These are phyloP conservation scores for Erodium moschatum DNA, from an alignment of 441 rosid species.

Conservation along the genomic window DNA sequence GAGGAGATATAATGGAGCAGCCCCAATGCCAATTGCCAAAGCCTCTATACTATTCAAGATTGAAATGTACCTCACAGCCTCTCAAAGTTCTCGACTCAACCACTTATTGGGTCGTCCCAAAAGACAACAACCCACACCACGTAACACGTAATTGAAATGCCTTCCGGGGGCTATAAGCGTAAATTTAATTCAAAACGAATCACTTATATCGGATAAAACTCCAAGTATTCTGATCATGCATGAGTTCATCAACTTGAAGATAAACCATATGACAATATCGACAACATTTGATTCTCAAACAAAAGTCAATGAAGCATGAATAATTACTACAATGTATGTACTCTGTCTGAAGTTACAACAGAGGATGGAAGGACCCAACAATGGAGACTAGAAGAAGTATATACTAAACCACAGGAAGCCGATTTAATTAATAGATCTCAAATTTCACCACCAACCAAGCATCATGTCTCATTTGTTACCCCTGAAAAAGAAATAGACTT, in stretches of 20 bases:
- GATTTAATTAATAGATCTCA: background rate
- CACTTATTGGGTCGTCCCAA: background rate
- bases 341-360: background rate
- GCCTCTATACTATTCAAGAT: background rate
- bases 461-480: slow-evolving; percentile 48
- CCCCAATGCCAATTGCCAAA: background rate
- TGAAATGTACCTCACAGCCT: background rate
- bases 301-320: background rate
- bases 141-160: too few species aligned
- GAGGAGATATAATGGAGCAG: background rate
- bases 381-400: slow-evolving; percentile 17
- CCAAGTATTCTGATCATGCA: background rate
- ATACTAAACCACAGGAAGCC: slow-evolving; percentile 15
- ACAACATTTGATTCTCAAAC: background rate
- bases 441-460: background rate
- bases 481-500: slow-evolving; percentile 72
- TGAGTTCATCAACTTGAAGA: background rate
- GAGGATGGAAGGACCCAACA: slow-evolving; percentile 19
- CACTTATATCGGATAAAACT: too few species aligned
- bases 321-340: background rate
- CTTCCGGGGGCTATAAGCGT: too few species aligned
- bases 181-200: too few species aligned
- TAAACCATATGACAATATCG: background rate
- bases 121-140: too few species aligned
- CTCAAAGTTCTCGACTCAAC: background rate